Evolutionary conservation across 352 stramenopile species (phyloP), one percentile per base, ranked within the genome.

Genomic region (Peronospora belbahrii): DNA sequence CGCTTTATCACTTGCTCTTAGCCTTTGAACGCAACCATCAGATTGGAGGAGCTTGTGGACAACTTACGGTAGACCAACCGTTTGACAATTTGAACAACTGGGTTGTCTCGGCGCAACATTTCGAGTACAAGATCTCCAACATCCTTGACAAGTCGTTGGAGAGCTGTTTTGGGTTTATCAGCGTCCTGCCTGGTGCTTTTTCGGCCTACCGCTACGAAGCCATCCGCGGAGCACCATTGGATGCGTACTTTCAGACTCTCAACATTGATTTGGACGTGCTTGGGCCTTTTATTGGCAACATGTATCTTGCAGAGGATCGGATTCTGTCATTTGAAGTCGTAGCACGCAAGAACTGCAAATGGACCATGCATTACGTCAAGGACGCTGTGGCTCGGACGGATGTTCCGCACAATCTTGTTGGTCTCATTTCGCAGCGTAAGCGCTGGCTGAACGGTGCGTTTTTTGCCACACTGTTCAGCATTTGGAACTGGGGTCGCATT

Each of bases 111-210:
- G 83, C 83, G 6, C 83, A 94, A 44, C 68, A 92, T 42, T 94
- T 94, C 36, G 83, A 94, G 70, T 94, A 94, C 76, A 92, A 92
- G 50, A 90, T 92, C 35, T 88, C 76, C 34, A 91, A 92, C 59
- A 81, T 92, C 33, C 60, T 94, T 1, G 83, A 94, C 70, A 92
- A 92, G 58, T 81, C 76, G 6, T 52, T 90, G 34, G 83, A 94
- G 47, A 85, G 68, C 42, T 92, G 78, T 56, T 93, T 93, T 51
- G 83, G 83, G 8, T 92, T 86, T 65, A 89, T 95, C 50, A 90
- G 74, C 32, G 83, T 95, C 18, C 37, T 95, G 0, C 83, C 83
- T 4, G 83, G 83, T 0, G 81, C 81, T 3, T 95, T 93, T 44
- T 93, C 77, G 1, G 81, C 75, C 8, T 95, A 93, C 27, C 60